These are phyloP conservation scores for Saxispiralis lemnorum DNA, from an alignment of 495 filamentous ascomycete genomes.

Conservation along the genomic window DNA sequence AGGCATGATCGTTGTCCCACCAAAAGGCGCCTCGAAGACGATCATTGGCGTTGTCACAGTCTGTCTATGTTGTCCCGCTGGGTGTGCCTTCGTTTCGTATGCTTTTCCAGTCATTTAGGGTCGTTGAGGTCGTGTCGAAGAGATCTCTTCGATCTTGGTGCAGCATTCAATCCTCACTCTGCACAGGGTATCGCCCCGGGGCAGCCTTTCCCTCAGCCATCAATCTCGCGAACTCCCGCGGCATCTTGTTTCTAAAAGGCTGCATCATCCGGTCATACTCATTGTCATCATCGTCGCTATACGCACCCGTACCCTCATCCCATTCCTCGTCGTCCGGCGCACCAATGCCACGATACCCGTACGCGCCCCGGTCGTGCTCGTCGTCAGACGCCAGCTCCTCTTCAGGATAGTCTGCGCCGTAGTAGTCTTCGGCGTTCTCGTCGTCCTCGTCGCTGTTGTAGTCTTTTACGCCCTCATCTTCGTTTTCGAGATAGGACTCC, in stretches of 20 bases:
- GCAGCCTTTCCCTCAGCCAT: not conserved
- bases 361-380: slow-evolving; percentile 34
- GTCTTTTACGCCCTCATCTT: slow-evolving; percentile 26
- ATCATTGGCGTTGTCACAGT: too few relatives aligned
- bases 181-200: too few relatives aligned
- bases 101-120: too few relatives aligned
- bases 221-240: not conserved
- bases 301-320: slow-evolving; percentile 27
- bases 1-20: too few relatives aligned
- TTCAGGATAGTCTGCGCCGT: slow-evolving; percentile 51
- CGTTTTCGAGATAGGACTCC: slow-evolving; percentile 34
- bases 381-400: slow-evolving; percentile 44
- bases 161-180: too few relatives aligned
- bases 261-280: slow-evolving; percentile 1
- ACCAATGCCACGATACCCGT: slow-evolving; percentile 27
- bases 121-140: too few relatives aligned
- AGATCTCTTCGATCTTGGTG: too few relatives aligned
- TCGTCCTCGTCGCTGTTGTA: slow-evolving; percentile 36
- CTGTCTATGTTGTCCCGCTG: too few relatives aligned
- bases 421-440: slow-evolving; percentile 47
- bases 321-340: slow-evolving; percentile 40
- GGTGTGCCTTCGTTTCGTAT: too few relatives aligned
- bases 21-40: too few relatives aligned
- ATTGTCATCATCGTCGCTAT: slow-evolving; percentile 30
- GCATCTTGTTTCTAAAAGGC: not conserved